phyloP scores from a whole-genome alignment of 805 yeast genomes.

The Candida adriatica region DNA sequence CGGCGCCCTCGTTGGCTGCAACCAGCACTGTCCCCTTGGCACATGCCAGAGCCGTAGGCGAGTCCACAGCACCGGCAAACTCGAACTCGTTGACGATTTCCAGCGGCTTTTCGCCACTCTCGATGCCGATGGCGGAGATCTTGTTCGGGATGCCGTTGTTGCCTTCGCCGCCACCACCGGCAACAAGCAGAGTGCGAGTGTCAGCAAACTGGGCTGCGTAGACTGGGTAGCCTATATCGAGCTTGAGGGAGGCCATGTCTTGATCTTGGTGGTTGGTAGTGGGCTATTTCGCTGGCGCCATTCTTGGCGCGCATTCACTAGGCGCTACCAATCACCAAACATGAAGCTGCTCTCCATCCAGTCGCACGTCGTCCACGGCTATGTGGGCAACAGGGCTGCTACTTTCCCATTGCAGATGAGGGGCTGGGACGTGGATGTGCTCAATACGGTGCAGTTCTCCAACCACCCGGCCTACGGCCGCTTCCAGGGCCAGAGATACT shows the following conservation, averaged over 20 bases:
- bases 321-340: not conserved
- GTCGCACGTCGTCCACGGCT: conserved; percentile 93
- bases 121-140: conserved; percentile 55
- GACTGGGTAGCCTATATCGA: conserved; percentile 53
- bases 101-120: conserved; percentile 32
- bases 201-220: conserved; percentile 70
- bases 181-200: conserved; percentile 54
- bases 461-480: conserved; percentile 87
- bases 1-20: conserved; percentile 70
- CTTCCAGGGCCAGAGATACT: conserved; percentile 51
- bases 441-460: conserved; percentile 83
- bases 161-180: conserved; percentile 97
- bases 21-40: conserved; percentile 43
- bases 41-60: conserved; percentile 78
- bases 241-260: conserved; percentile 1
- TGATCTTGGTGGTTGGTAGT: too few relatives aligned
- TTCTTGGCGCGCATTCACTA: too few relatives aligned
- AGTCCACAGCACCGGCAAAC: conserved; percentile 62
- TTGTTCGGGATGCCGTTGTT: conserved; percentile 84
- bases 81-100: conserved; percentile 59
- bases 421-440: conserved; percentile 90
- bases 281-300: too few relatives aligned
- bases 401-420: conserved; percentile 80
- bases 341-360: conserved; percentile 49
- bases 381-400: conserved; percentile 89